phyloP scores from a whole-genome alignment of 805 yeast species.

The Candida adriatica region DNA sequence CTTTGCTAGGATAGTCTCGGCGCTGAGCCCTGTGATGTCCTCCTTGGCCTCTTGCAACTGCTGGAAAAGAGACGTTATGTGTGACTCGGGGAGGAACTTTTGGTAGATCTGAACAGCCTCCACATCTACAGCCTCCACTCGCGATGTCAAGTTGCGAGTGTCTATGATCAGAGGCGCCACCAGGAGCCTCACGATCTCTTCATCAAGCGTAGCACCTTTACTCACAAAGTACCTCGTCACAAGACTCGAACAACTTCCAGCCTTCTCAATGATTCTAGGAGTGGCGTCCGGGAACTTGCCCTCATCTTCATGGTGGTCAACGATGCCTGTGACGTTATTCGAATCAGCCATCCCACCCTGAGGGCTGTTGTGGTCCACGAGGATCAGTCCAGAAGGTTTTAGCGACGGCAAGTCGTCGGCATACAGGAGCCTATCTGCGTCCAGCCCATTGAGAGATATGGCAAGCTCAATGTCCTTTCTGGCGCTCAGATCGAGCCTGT shows the following conservation, averaged over 20 bases:
- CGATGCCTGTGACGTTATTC: constrained; percentile 44
- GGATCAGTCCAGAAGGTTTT: constrained; percentile 24
- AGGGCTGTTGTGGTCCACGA: constrained; percentile 80
- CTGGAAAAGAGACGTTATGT: constrained; percentile 21
- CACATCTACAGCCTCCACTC: constrained; percentile 56
- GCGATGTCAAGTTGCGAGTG: constrained; percentile 58
- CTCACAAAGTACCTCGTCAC: constrained; percentile 58
- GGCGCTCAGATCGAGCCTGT: constrained; percentile 53
- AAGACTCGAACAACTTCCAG: constrained; percentile 78
- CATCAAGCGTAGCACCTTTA: constrained; percentile 9
- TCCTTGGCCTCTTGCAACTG: constrained; percentile 45
- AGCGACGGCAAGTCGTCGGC: constrained; percentile 52
- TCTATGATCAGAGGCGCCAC: constrained; percentile 71
- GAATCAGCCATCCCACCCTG: constrained; percentile 38
- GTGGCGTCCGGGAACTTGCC: constrained; percentile 36
- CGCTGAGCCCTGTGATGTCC: constrained; percentile 53
- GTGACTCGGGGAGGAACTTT: neutral
- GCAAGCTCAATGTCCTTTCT: constrained; percentile 65
- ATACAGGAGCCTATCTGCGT: constrained; percentile 47
- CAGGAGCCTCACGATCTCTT: constrained; percentile 30
- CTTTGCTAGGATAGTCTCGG: constrained; percentile 61
- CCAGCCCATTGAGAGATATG: constrained; percentile 40
- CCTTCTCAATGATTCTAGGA: constrained; percentile 55
- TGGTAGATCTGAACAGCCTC: constrained; percentile 36
- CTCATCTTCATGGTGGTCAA: constrained; percentile 89